Base-by-base conservation (phyloP, 345 rosid species). In the Bretschneidera sinensis region DNA sequence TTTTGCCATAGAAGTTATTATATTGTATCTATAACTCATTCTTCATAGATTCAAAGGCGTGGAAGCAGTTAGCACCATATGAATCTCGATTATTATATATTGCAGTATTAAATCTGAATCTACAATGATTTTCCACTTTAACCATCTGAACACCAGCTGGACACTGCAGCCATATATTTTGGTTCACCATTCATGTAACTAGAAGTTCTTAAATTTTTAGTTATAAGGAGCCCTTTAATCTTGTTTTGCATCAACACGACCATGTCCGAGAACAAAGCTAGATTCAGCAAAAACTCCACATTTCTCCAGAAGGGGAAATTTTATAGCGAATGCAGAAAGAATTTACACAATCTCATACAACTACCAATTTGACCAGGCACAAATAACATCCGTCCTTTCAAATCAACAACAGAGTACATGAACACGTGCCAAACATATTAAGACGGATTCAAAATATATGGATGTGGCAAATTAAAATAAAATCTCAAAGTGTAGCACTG, bases 341-440 rank as follows among this genome's bases (percentile, higher is more conserved):
- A 39, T 39, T 39, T 9, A 4, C 45, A 39, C 45, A 39, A 39
- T 14, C 10, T 14, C 10, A 14, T 39, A 7, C 45, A 39, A 11
- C 1, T 9, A 39, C 10, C 33, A 3, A 39, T 51, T 39, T 43
- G 59, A 54, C 19, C 24, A 23, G 34, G 43, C 58, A 19, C 43
- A 54, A 0, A 22, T 19, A 43, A 16, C 34, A 23, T 25, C 52
- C 49, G 5, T 39, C 24, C 43, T 24, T 24, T 25, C 43, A 54
- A 45, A 23, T 43, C 28, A 43, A 54, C 17, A 31, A 19, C 48
- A 1, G 10, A 66, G 63, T 66, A 58, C 63, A 49, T 39, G 45
- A 39, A 39, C 45, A 39, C 1, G 45, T 5, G 15, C 45, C 1
- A 2, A 39, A 39, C 9, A 14, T 39, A 39, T 28, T 13, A 39